Conservation (phyloP, 2,329 filamentous ascomycete species). For the Cladophialophora yegresii region DNA sequence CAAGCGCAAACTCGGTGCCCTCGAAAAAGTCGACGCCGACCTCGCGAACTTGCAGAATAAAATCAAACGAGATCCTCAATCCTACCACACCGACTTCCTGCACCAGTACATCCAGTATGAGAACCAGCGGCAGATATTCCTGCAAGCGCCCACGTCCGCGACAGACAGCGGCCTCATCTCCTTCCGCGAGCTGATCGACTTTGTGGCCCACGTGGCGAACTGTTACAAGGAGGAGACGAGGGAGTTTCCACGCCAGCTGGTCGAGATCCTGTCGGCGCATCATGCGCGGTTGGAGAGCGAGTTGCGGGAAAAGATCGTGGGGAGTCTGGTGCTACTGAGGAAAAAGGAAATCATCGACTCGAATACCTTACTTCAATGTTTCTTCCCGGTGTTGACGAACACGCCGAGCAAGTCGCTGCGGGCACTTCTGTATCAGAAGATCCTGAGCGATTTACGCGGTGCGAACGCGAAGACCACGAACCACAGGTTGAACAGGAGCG, state of each 20-base stretch:
- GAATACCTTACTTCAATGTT: slow-evolving; percentile 75
- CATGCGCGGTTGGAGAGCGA: slow-evolving; percentile 81
- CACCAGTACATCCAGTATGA: slow-evolving; percentile 91
- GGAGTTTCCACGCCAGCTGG: slow-evolving; percentile 77
- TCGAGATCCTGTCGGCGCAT: slow-evolving; percentile 75
- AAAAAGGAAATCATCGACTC: slow-evolving; percentile 94
- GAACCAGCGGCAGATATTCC: slow-evolving; percentile 85
- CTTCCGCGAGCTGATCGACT: slow-evolving; percentile 87
- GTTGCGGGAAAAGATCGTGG: slow-evolving; percentile 89
- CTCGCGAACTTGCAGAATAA: slow-evolving; percentile 89
- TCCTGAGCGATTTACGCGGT: slow-evolving; percentile 83
- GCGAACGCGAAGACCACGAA: slow-evolving; percentile 86
- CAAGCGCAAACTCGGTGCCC: slow-evolving; percentile 85
- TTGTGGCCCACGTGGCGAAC: slow-evolving; percentile 90
- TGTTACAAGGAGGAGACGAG: slow-evolving; percentile 82
- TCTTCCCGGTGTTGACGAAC: slow-evolving; percentile 93
- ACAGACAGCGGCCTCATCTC: slow-evolving; percentile 72
- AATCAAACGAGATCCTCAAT: slow-evolving; percentile 81
- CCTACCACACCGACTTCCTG: slow-evolving; percentile 85
- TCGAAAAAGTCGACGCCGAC: slow-evolving; percentile 94
- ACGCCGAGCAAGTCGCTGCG: slow-evolving; percentile 89
- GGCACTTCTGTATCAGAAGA: slow-evolving; percentile 81
- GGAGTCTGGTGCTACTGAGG: slow-evolving; percentile 79
- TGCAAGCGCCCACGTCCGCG: slow-evolving; percentile 78
- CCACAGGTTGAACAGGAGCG: slow-evolving; percentile 86